A percentile compares a stretch with the other conserved stretches of the same genome.
phyloP scores from a whole-genome alignment of 1,139 yeast species.

The Geotrichum armillariae region DNA sequence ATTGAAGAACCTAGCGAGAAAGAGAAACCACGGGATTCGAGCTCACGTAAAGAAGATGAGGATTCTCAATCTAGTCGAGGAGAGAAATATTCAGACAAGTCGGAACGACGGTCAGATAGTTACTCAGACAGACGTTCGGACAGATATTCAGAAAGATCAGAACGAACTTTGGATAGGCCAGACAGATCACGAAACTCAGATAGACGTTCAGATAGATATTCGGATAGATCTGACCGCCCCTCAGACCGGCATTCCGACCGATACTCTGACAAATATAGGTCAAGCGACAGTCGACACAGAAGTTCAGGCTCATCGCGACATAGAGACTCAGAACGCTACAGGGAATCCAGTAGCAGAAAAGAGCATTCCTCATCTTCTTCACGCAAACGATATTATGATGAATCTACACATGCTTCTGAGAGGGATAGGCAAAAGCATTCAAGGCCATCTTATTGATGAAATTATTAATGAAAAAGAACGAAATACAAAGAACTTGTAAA shows the following conservation, averaged over 20 bases:
- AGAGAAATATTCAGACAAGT: neutral
- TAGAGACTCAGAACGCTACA: neutral
- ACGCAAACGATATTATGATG: conserved; percentile 2
- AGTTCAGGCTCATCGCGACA: neutral
- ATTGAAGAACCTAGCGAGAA: conserved; percentile 22
- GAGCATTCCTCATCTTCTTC: neutral
- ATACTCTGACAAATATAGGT: neutral
- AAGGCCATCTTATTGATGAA: neutral
- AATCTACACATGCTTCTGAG: neutral
- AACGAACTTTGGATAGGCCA: neutral
- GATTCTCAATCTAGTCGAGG: neutral
- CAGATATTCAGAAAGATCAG: neutral
- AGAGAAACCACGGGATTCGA: conserved; percentile 2
- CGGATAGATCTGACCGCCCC: conserved; percentile 1
- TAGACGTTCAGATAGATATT: conserved; percentile 2
- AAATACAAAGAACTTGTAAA: neutral
- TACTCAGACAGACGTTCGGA: neutral
- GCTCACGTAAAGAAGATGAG: neutral
- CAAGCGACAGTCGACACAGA: neutral
- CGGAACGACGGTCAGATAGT: neutral
- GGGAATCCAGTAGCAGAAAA: neutral
- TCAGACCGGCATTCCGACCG: neutral
- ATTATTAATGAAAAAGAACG: too few relatives aligned
- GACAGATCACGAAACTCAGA: neutral
- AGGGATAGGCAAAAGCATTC: neutral